Evolutionary conservation across 306 rosid genomes (phyloP).

Genomic region (Cucurbita maxima): DNA sequence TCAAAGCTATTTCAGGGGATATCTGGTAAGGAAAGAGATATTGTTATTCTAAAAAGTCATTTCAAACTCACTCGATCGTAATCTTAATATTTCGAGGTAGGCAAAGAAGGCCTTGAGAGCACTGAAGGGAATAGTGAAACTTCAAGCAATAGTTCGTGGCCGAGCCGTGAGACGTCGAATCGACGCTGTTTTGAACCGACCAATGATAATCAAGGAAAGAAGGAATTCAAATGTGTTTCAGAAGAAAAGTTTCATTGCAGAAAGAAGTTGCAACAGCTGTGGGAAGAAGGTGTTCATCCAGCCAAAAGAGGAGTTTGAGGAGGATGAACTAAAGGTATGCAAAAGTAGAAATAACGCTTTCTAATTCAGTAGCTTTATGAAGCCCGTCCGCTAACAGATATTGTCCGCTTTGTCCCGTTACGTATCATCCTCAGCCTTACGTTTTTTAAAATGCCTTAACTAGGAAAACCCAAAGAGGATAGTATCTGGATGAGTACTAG

Average conservation of each 20-base stretch:
- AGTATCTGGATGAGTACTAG: too few relatives aligned
- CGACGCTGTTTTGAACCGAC: constrained; percentile 13
- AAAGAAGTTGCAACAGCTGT: constrained; percentile 7
- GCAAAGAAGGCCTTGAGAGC: constrained; percentile 83
- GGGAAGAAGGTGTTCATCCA: constrained; percentile 14
- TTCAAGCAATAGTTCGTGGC: constrained; percentile 81
- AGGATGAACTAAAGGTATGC: constrained; percentile 28
- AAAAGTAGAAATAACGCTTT: neutral
- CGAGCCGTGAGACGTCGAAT: constrained; percentile 52
- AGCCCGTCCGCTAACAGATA: neutral
- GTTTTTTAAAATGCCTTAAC: too few relatives aligned
- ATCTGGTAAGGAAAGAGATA: constrained; percentile 42
- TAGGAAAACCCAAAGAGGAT: too few relatives aligned
- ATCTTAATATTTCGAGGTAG: constrained; percentile 24
- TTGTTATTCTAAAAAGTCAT: neutral
- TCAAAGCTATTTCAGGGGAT: constrained; percentile 61
- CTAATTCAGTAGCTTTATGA: neutral
- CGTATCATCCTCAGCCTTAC: too few relatives aligned
- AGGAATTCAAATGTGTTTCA: constrained; percentile 11
- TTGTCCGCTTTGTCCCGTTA: too few relatives aligned
- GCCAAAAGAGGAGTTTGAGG: constrained; percentile 29
- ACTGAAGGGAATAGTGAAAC: constrained; percentile 61
- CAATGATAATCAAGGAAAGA: constrained; percentile 13
- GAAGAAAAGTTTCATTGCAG: constrained; percentile 13
- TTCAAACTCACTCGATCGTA: neutral